Conservation (phyloP, 176 grass and related monocot species). For the Dactylis glomerata region DNA sequence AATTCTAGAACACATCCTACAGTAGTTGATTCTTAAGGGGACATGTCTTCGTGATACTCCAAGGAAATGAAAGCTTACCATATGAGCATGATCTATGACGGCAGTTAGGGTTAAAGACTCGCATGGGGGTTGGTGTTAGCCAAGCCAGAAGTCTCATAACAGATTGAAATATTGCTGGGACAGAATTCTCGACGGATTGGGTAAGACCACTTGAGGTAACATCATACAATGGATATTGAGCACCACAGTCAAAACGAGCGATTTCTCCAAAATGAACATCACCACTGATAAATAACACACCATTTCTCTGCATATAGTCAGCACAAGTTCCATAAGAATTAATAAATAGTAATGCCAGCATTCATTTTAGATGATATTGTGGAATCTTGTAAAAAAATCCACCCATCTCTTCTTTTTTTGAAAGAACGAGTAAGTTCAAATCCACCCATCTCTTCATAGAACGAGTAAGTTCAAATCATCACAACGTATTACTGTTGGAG, state of each 20-base stretch:
- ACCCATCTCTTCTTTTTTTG: background rate
- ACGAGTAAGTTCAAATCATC: too few species aligned
- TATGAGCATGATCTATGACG: conserved; percentile 71
- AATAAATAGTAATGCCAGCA: conserved; percentile 1
- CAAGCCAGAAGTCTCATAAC: conserved; percentile 56
- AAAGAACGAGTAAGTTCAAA: background rate
- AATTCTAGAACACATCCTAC: background rate
- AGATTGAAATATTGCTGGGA: conserved; percentile 44
- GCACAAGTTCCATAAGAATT: background rate
- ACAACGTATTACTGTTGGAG: too few species aligned
- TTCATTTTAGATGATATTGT: conserved; percentile 7
- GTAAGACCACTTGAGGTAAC: conserved; percentile 95
- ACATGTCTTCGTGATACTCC: background rate
- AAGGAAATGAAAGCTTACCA: conserved; percentile 50
- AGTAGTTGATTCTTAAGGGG: background rate
- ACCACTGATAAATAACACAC: conserved; percentile 85
- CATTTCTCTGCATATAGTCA: conserved; percentile 59
- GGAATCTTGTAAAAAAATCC: background rate
- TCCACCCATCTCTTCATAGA: too few species aligned
- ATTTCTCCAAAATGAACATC: conserved; percentile 99
- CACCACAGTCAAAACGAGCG: conserved; percentile 69
- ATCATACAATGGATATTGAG: conserved; percentile 75
- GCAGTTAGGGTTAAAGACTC: conserved; percentile 59
- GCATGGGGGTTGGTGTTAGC: conserved; percentile 64
- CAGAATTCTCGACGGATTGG: conserved; percentile 67